Evolutionary conservation across 495 filamentous ascomycete genomes (phyloP).

Genomic region (Xylaria longipes): DNA sequence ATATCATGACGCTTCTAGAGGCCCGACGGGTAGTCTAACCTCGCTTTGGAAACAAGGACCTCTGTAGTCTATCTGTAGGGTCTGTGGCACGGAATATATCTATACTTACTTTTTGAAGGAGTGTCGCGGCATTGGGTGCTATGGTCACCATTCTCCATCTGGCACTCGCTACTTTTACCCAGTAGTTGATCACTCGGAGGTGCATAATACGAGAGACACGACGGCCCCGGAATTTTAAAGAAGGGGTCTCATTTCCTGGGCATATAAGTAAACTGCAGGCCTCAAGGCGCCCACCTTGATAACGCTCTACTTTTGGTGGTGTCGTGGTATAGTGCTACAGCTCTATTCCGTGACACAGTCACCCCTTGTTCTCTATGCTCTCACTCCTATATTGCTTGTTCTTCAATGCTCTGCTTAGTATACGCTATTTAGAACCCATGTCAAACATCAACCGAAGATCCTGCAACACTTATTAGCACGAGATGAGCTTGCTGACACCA

Average conservation of each 20-base stretch:
- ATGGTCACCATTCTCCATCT: conserved; percentile 1
- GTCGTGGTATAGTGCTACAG: too few relatives aligned
- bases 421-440: neutral
- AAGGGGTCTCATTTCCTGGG: neutral
- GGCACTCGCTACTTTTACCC: neutral
- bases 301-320: too few relatives aligned
- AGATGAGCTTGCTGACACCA: neutral
- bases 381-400: neutral
- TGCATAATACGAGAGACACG: neutral
- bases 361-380: neutral
- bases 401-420: neutral
- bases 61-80: neutral
- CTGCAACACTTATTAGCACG: neutral
- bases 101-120: conserved; percentile 1
- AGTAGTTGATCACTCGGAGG: neutral
- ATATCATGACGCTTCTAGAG: neutral
- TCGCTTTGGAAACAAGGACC: neutral
- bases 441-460: neutral
- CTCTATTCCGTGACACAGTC: too few relatives aligned
- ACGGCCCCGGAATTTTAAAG: neutral
- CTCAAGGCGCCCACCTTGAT: too few relatives aligned
- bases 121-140: neutral
- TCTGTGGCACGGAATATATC: neutral
- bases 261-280: too few relatives aligned
- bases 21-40: neutral